Evolutionary conservation across 1,284 basidiomycete genomes (phyloP).

Genomic region (Ceratobasidium sp.): DNA sequence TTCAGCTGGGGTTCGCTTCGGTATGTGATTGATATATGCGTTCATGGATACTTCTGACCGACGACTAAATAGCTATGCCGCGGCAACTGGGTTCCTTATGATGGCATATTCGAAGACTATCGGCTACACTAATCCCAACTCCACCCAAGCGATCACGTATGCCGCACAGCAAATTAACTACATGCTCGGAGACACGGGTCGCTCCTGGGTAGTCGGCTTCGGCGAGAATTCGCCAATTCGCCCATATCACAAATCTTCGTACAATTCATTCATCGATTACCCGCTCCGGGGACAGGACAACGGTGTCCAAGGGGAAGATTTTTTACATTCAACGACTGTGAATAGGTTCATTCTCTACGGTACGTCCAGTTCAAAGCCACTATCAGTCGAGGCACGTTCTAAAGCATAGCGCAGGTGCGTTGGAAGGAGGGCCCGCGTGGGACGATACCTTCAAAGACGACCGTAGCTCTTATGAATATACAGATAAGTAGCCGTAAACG

Average conservation of each 20-base stretch:
- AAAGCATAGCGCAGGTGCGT: slow-evolving; percentile 1
- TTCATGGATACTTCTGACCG: neutral
- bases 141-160: slow-evolving; percentile 26
- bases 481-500: slow-evolving; percentile 35
- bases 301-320: slow-evolving; percentile 42
- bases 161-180: slow-evolving; percentile 47
- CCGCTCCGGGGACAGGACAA: slow-evolving; percentile 43
- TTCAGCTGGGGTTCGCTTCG: slow-evolving; percentile 44
- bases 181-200: slow-evolving; percentile 43
- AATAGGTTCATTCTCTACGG: slow-evolving; percentile 46
- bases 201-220: slow-evolving; percentile 46
- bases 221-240: slow-evolving; percentile 43
- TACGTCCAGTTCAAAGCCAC: neutral
- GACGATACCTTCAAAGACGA: slow-evolving; percentile 46
- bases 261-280: slow-evolving; percentile 47
- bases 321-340: slow-evolving; percentile 39
- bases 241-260: slow-evolving; percentile 45
- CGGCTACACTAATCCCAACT: slow-evolving; percentile 39
- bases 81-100: slow-evolving; percentile 42
- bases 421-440: slow-evolving; percentile 45
- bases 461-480: slow-evolving; percentile 38
- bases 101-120: slow-evolving; percentile 46
- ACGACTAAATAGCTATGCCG: slow-evolving; percentile 25
- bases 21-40: neutral
- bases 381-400: neutral